phyloP scores from a whole-genome alignment of 2,329 filamentous ascomycete species.

The Colletotrichum spinosum region DNA sequence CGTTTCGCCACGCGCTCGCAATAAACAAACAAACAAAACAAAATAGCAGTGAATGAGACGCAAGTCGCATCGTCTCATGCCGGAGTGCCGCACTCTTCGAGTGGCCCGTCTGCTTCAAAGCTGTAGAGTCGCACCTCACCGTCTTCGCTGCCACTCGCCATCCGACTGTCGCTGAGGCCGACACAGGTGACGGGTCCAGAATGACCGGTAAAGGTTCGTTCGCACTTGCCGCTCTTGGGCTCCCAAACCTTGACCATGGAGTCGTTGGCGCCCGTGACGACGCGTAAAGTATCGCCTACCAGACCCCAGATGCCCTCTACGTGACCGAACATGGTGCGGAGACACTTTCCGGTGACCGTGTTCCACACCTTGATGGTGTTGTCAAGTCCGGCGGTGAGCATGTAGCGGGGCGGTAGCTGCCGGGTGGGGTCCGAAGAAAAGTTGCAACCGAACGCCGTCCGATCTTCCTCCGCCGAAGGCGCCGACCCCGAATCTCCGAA shows the following conservation, averaged over 20 bases:
- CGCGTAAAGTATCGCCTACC: constrained; percentile 86
- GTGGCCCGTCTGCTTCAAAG: constrained; percentile 67
- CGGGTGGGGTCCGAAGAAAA: constrained; percentile 73
- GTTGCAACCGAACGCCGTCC: constrained; percentile 68
- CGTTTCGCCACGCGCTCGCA: constrained; percentile 18
- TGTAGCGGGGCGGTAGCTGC: constrained; percentile 85
- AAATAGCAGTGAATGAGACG: background rate
- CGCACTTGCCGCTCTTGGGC: constrained; percentile 88
- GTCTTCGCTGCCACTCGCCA: constrained; percentile 94
- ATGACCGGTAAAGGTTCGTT: constrained; percentile 92
- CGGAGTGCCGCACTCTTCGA: constrained; percentile 63
- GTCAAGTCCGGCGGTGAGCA: constrained; percentile 92
- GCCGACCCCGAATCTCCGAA: constrained; percentile 38
- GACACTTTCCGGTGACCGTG: constrained; percentile 80
- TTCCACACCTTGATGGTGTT: constrained; percentile 86
- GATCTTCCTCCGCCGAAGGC: constrained; percentile 52
- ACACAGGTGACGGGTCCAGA: constrained; percentile 93
- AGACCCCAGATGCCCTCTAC: constrained; percentile 96
- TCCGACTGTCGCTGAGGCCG: constrained; percentile 86
- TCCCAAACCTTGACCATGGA: constrained; percentile 96
- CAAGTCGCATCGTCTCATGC: constrained; percentile 47
- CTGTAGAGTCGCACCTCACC: constrained; percentile 89
- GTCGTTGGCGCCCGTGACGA: constrained; percentile 92
- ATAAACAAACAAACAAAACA: background rate
- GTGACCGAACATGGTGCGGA: constrained; percentile 96